phyloP scores from a whole-genome alignment of 1,284 basidiomycete species.

The Ustilago xerochloae region DNA sequence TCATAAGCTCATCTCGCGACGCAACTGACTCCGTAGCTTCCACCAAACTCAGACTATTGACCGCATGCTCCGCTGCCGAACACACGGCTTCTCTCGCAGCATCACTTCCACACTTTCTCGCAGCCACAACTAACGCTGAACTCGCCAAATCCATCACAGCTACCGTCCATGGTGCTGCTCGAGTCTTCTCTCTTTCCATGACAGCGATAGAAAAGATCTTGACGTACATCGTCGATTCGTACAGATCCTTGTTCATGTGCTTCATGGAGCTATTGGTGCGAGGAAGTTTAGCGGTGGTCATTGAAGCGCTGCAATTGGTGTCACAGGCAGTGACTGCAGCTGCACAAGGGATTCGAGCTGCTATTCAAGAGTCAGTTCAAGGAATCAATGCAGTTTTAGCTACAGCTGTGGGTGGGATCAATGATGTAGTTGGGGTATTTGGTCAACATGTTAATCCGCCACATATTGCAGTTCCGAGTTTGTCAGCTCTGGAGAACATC shows the following conservation, averaged over 20 bases:
- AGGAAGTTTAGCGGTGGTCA: conserved; percentile 81
- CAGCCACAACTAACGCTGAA: conserved; percentile 82
- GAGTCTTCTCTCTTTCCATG: conserved; percentile 46
- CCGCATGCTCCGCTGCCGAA: conserved; percentile 85
- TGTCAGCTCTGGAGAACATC: conserved; percentile 80
- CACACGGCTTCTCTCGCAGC: conserved; percentile 82
- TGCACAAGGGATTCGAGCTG: conserved; percentile 77
- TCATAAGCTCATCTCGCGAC: conserved; percentile 78
- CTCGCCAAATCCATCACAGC: conserved; percentile 81
- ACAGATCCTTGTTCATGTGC: conserved; percentile 89
- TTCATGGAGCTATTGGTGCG: conserved; percentile 88
- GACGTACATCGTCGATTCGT: conserved; percentile 85
- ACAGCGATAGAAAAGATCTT: conserved; percentile 48
- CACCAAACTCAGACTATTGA: conserved; percentile 78
- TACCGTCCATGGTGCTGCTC: conserved; percentile 78
- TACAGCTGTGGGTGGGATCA: conserved; percentile 42
- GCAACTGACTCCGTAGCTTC: conserved; percentile 76
- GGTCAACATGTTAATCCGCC: conserved; percentile 45
- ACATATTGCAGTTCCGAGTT: conserved; percentile 20
- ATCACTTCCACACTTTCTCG: conserved; percentile 86
- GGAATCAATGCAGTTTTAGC: conserved; percentile 47
- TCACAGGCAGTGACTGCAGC: conserved; percentile 80
- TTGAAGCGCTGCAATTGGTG: conserved; percentile 76
- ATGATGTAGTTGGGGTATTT: conserved; percentile 49
- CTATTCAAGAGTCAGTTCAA: conserved; percentile 71